Conservation (phyloP, 768 basidiomycete species). For the Gyrodon lividus region DNA sequence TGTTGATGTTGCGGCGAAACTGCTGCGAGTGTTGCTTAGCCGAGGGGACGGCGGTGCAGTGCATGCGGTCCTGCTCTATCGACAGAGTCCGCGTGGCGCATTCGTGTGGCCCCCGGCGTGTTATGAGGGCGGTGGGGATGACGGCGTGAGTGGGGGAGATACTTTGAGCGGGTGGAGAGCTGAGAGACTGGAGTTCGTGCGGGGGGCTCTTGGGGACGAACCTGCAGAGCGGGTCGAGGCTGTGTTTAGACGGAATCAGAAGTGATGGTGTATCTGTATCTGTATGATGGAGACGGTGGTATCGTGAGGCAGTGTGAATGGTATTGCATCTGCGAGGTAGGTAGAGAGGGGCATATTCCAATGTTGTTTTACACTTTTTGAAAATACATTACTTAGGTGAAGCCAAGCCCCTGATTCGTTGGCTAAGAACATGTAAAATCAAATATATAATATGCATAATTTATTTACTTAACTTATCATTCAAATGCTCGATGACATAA, state of each 20-base stretch:
- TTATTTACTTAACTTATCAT: no score
- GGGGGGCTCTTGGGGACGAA: conserved; percentile 5
- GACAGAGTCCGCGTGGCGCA: conserved; percentile 39
- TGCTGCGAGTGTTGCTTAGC: conserved; percentile 51
- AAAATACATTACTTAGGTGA: no score
- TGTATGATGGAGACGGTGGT: no score
- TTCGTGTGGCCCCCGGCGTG: conserved; percentile 51
- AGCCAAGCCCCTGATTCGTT: no score
- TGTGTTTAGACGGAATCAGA: conserved; percentile 7
- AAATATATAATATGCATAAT: no score
- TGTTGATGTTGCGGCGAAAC: conserved; percentile 32
- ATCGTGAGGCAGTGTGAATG: no score
- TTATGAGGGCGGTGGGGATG: conserved; percentile 35
- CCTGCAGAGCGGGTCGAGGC: conserved; percentile 12
- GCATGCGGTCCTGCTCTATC: conserved; percentile 56
- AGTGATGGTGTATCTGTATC: no score
- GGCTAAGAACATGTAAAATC: no score
- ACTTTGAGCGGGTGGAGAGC: conserved; percentile 6
- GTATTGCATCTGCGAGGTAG: no score
- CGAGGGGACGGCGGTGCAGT: conserved; percentile 50
- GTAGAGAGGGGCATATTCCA: no score
- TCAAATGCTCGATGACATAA: no score
- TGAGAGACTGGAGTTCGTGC: conserved; percentile 18
- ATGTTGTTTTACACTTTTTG: no score
- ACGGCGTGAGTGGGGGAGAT: not conserved